Conservation (phyloP, 192 early-diverging fungal species). For the Linnemannia exigua region DNA sequence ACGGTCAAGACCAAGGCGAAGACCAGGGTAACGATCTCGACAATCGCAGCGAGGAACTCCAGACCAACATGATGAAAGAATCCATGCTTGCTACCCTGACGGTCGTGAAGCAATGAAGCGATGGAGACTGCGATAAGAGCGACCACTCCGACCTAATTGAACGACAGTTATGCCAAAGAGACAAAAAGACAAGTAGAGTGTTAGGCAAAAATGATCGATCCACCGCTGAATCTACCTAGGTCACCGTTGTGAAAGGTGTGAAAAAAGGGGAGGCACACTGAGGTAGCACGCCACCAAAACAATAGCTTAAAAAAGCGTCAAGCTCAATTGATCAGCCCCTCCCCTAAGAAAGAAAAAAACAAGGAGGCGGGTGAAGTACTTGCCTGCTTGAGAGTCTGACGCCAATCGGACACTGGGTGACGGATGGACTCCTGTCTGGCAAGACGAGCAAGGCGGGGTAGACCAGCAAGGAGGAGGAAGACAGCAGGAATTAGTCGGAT, state of each 20-base stretch:
- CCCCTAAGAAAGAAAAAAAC: background rate
- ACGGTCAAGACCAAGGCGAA: constrained; percentile 61
- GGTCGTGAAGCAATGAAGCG: background rate
- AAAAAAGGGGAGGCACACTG: background rate
- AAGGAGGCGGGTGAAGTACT: background rate
- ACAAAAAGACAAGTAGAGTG: background rate
- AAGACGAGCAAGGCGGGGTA: constrained; percentile 17
- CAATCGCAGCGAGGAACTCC: constrained; percentile 20
- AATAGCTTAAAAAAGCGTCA: background rate
- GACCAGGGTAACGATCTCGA: constrained; percentile 15
- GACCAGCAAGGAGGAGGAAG: constrained; percentile 21
- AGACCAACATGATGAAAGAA: constrained; percentile 21
- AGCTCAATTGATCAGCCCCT: background rate
- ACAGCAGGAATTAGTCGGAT: constrained; percentile 24
- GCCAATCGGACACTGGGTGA: constrained; percentile 32
- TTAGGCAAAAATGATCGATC: background rate
- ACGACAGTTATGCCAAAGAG: too few relatives aligned
- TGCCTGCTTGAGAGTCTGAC: constrained; percentile 37
- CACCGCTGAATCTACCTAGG: background rate
- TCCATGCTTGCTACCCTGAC: background rate
- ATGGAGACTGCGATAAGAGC: constrained; percentile 17
- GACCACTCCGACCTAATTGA: constrained; percentile 21
- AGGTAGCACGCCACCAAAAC: constrained; percentile 11
- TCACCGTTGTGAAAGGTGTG: background rate
- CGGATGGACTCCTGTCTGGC: constrained; percentile 14